phyloP scores from a whole-genome alignment of 2,329 filamentous ascomycete genomes.

The Colletotrichum navitas region DNA sequence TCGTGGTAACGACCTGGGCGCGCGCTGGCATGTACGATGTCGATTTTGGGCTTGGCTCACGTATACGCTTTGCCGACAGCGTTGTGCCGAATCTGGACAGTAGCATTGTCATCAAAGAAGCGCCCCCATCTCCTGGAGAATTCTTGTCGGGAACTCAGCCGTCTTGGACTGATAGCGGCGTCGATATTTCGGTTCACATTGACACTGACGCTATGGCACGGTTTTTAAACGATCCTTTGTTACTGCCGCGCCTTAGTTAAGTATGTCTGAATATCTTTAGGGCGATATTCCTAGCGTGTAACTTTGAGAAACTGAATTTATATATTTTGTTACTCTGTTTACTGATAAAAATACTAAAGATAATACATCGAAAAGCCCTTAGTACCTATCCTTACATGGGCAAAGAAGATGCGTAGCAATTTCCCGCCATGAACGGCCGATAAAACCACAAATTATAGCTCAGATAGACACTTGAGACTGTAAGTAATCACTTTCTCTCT shows the following conservation, averaged over 20 bases:
- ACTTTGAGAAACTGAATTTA: no score
- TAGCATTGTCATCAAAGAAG: background rate
- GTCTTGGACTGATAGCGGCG: background rate
- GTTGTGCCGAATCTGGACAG: background rate
- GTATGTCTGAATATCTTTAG: background rate
- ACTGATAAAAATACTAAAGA: no score
- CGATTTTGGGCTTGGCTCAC: background rate
- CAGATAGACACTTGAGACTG: no score
- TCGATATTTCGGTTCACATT: background rate
- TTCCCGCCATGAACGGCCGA: no score
- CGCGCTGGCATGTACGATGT: background rate
- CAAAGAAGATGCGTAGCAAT: no score
- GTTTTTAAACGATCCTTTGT: background rate
- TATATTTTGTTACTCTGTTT: no score
- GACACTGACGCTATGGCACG: background rate
- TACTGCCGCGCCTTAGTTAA: background rate
- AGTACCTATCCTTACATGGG: no score
- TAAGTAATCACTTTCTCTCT: no score
- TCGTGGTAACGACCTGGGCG: background rate
- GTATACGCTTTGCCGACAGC: background rate
- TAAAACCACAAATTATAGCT: no score
- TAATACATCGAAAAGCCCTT: no score
- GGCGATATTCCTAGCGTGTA: background rate
- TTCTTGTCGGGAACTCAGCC: background rate
- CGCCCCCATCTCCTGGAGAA: background rate